These are phyloP conservation scores for Diplocarpon rosae DNA, from an alignment of 2,329 filamentous ascomycete genomes.

Conservation along the genomic window DNA sequence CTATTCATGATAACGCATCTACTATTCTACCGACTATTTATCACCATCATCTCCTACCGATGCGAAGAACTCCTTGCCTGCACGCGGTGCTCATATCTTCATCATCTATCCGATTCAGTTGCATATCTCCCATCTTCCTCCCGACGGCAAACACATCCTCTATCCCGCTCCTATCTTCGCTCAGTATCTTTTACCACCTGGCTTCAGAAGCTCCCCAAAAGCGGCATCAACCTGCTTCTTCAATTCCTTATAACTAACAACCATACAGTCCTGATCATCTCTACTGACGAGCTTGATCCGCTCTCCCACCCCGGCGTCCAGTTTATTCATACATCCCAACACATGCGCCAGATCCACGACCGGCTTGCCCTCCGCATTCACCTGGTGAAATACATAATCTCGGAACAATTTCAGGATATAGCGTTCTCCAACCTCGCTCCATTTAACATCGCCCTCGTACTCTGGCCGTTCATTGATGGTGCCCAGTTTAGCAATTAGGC, in stretches of 20 bases:
- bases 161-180: background rate
- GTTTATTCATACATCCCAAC: constrained; percentile 74
- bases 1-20: too few relatives aligned
- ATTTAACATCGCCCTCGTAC: constrained; percentile 62
- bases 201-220: constrained; percentile 42
- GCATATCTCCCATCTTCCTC: too few relatives aligned
- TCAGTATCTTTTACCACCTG: constrained; percentile 10
- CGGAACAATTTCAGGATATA: constrained; percentile 92
- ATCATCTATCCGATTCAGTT: too few relatives aligned
- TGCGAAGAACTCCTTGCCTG: too few relatives aligned
- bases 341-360: constrained; percentile 84
- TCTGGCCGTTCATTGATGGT: constrained; percentile 85
- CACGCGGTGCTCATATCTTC: too few relatives aligned
- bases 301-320: constrained; percentile 84
- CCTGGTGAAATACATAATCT: constrained; percentile 95
- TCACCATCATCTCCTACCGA: too few relatives aligned
- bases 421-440: constrained; percentile 87
- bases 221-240: constrained; percentile 51
- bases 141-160: background rate
- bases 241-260: constrained; percentile 84
- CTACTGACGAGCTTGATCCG: constrained; percentile 75
- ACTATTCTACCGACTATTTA: too few relatives aligned
- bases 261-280: constrained; percentile 80
- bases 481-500: constrained; percentile 72
- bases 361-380: constrained; percentile 73